Conservation (phyloP, 371 early-diverging fungal species). For the Syncephalastrum monosporum region DNA sequence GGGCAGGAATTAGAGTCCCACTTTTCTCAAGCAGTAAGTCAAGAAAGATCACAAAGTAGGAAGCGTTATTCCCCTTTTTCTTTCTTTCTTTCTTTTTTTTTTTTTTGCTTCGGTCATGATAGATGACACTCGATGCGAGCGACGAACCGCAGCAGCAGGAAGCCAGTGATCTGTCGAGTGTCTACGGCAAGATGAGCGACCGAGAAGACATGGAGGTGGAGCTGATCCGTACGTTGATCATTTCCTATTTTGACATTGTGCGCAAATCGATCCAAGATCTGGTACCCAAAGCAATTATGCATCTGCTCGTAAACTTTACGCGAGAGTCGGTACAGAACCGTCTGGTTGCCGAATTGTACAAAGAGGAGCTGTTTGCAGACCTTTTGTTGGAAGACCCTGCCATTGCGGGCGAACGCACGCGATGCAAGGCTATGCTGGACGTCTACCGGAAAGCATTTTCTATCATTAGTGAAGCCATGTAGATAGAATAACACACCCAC, state of each 20-base stretch:
- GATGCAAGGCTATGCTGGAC: slow-evolving; percentile 76
- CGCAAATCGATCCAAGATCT: slow-evolving; percentile 84
- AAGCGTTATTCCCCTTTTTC: background rate
- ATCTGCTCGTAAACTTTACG: slow-evolving; percentile 75
- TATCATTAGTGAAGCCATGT: slow-evolving; percentile 73
- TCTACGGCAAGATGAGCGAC: slow-evolving; percentile 32
- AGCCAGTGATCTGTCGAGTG: no score
- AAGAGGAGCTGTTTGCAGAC: slow-evolving; percentile 69
- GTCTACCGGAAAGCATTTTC: slow-evolving; percentile 78
- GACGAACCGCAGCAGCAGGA: no score
- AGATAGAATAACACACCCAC: slow-evolving; percentile 13
- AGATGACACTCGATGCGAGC: no score
- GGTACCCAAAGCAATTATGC: slow-evolving; percentile 94
- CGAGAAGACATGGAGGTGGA: slow-evolving; percentile 82
- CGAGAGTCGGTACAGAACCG: slow-evolving; percentile 80
- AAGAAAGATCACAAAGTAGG: background rate
- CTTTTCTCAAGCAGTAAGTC: slow-evolving; percentile 5
- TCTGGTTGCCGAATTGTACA: slow-evolving; percentile 82
- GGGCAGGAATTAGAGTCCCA: slow-evolving; percentile 9
- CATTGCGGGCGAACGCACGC: slow-evolving; percentile 71
- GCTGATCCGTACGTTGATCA: slow-evolving; percentile 79
- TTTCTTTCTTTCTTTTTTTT: background rate
- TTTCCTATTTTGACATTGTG: slow-evolving; percentile 85
- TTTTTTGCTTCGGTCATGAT: background rate
- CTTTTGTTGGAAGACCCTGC: slow-evolving; percentile 78